Evolutionary conservation across 768 basidiomycete genomes (phyloP).

Genomic region (Macrocybe gigantea): DNA sequence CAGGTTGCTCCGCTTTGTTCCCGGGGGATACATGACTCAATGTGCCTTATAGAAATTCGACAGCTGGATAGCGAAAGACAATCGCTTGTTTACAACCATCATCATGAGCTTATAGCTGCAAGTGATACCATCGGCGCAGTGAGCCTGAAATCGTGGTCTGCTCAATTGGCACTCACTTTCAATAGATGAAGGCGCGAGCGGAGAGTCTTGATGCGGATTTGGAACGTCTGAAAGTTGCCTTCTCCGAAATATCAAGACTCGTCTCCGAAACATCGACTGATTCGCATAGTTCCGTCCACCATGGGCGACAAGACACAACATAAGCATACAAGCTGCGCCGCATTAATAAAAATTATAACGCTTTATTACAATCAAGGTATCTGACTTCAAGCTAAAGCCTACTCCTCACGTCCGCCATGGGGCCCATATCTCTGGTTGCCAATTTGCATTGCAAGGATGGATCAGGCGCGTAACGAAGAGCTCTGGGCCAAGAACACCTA

Average conservation of each 20-base stretch:
- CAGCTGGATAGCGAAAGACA: slow-evolving; percentile 86
- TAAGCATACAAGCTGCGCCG: too few species aligned
- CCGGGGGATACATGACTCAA: neutral
- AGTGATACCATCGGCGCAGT: slow-evolving; percentile 88
- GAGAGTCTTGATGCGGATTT: slow-evolving; percentile 83
- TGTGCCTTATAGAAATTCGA: slow-evolving; percentile 59
- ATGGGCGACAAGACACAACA: too few species aligned
- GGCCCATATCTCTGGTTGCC: slow-evolving; percentile 38
- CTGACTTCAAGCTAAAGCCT: too few species aligned
- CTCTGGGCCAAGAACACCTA: slow-evolving; percentile 20
- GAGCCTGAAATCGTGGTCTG: slow-evolving; percentile 14
- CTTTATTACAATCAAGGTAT: too few species aligned
- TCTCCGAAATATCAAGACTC: slow-evolving; percentile 82
- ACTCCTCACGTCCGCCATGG: slow-evolving; percentile 8
- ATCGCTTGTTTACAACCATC: slow-evolving; percentile 90
- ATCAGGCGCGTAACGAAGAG: slow-evolving; percentile 32
- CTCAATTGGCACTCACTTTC: neutral
- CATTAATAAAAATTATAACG: too few species aligned
- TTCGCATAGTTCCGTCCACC: too few species aligned
- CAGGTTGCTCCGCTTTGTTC: slow-evolving; percentile 34
- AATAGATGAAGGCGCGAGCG: slow-evolving; percentile 82
- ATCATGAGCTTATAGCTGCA: slow-evolving; percentile 91
- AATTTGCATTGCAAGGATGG: slow-evolving; percentile 33
- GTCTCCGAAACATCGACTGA: slow-evolving; percentile 62
- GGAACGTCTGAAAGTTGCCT: slow-evolving; percentile 72